A percentile compares a stretch with the other conserved stretches of the same genome.
phyloP scores from a whole-genome alignment of 2,329 filamentous ascomycete species.

The Botrytis byssoidea region DNA sequence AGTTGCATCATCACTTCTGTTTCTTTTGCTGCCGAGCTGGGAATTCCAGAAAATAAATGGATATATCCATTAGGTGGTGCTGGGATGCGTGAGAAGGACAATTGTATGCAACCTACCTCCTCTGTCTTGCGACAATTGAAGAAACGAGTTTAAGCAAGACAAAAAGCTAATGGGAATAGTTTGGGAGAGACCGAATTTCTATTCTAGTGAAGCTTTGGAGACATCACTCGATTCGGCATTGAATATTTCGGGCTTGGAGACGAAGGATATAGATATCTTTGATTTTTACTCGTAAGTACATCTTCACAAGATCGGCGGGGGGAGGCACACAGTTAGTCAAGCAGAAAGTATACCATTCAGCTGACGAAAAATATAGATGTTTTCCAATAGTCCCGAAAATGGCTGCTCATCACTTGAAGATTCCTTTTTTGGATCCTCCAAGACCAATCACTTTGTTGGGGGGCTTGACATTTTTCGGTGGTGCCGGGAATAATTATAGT shows the following conservation, averaged over 20 bases:
- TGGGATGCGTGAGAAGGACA: conserved; percentile 55
- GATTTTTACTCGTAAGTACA: conserved; percentile 60
- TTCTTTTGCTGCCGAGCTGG: conserved; percentile 52
- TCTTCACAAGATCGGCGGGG: neutral
- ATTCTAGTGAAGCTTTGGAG: conserved; percentile 57
- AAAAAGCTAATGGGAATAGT: conserved; percentile 43
- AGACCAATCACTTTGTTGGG: conserved; percentile 62
- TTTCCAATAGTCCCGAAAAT: conserved; percentile 70
- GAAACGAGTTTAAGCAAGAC: neutral
- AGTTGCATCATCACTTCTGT: conserved; percentile 60
- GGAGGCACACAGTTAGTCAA: accelerated
- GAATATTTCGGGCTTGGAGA: conserved; percentile 46
- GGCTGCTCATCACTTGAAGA: conserved; percentile 57
- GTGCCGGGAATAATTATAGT: conserved; percentile 69
- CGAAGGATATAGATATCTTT: conserved; percentile 56
- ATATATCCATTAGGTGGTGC: conserved; percentile 64
- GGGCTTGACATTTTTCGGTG: conserved; percentile 66
- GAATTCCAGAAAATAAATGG: conserved; percentile 56
- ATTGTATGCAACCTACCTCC: conserved; percentile 46
- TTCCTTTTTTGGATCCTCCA: conserved; percentile 46
- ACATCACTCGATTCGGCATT: conserved; percentile 56
- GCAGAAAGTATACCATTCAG: neutral
- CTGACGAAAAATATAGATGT: conserved; percentile 46
- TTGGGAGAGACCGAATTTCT: conserved; percentile 60
- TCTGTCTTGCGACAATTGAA: neutral